Percentiles rank a stretch among this genome's conserved stretches.
These are phyloP conservation scores for Heterobasidion occidentale DNA, from an alignment of 1,284 basidiomycete genomes.

Conservation along the genomic window DNA sequence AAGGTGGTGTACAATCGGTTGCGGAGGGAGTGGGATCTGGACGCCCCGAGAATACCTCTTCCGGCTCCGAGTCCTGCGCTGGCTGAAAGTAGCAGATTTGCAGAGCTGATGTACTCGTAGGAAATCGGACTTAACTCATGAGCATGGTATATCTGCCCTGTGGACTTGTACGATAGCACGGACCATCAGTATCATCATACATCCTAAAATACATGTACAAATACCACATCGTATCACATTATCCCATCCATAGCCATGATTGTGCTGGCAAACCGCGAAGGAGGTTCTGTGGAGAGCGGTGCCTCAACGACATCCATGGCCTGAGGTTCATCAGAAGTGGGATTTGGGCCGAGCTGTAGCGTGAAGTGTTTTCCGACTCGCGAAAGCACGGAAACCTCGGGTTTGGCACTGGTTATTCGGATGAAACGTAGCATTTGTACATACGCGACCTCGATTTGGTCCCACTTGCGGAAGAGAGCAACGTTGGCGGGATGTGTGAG, in stretches of 20 bases:
- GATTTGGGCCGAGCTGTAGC: conserved; percentile 1
- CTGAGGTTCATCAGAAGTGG: conserved; percentile 9
- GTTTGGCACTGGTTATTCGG: conserved; percentile 55
- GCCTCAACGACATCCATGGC: conserved; percentile 27
- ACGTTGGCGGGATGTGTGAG: conserved; percentile 71
- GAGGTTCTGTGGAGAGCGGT: conserved; percentile 22
- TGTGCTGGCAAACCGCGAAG: conserved; percentile 31
- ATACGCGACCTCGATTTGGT: conserved; percentile 67
- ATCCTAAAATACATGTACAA: conserved; percentile 4
- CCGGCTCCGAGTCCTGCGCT: conserved; percentile 12
- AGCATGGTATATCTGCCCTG: neutral
- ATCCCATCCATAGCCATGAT: conserved; percentile 35
- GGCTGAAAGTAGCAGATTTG: conserved; percentile 21
- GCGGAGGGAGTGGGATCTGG: conserved; percentile 66
- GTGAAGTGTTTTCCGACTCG: conserved; percentile 51
- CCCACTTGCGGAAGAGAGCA: conserved; percentile 70
- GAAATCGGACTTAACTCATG: neutral
- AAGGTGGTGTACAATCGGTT: conserved; percentile 66
- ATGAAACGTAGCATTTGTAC: conserved; percentile 72
- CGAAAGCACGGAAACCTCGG: conserved; percentile 41
- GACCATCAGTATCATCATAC: neutral
- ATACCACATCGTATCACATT: conserved; percentile 6
- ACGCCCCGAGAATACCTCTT: conserved; percentile 22
- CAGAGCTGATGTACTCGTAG: conserved; percentile 22
- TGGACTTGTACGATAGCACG: neutral